These are phyloP conservation scores for Quercus agrifolia DNA, from an alignment of 306 rosid species.

Conservation along the genomic window DNA sequence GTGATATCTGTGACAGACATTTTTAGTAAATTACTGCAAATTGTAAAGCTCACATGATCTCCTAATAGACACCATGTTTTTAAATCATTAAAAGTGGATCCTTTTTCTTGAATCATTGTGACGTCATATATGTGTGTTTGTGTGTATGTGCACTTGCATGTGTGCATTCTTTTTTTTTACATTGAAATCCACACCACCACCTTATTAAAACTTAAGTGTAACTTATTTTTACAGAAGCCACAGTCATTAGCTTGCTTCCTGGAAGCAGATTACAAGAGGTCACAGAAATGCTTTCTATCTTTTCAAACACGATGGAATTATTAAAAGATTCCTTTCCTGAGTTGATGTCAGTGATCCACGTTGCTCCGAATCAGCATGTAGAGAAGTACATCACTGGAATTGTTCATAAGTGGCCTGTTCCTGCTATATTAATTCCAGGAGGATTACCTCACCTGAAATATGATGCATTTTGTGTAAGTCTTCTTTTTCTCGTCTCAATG, in stretches of 20 bases:
- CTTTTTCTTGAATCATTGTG: not conserved
- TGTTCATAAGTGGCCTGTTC: conserved; percentile 69
- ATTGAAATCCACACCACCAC: not conserved
- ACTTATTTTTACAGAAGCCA: conserved; percentile 57
- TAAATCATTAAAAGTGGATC: not conserved
- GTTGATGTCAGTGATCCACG: conserved; percentile 59
- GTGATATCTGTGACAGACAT: not conserved
- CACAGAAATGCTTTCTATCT: conserved; percentile 76
- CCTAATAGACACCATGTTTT: not conserved
- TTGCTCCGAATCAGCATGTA: conserved; percentile 75
- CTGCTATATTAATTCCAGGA: conserved; percentile 63
- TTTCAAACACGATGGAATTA: conserved; percentile 47
- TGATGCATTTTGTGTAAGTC: conserved; percentile 83
- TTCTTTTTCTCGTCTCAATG: conserved; percentile 10
- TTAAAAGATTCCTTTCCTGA: conserved; percentile 48
- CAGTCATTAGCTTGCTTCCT: conserved; percentile 85
- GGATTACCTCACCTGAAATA: conserved; percentile 57
- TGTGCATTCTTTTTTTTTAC: not conserved
- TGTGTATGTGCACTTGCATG: not conserved
- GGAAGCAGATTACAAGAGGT: conserved; percentile 97
- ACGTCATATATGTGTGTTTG: not conserved
- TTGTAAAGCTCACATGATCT: not conserved
- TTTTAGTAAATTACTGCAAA: not conserved
- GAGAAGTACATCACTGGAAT: conserved; percentile 43
- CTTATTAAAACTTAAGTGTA: conserved; percentile 16